Conservation (phyloP, 768 basidiomycete genomes). For the Cytidiella melzeri region DNA sequence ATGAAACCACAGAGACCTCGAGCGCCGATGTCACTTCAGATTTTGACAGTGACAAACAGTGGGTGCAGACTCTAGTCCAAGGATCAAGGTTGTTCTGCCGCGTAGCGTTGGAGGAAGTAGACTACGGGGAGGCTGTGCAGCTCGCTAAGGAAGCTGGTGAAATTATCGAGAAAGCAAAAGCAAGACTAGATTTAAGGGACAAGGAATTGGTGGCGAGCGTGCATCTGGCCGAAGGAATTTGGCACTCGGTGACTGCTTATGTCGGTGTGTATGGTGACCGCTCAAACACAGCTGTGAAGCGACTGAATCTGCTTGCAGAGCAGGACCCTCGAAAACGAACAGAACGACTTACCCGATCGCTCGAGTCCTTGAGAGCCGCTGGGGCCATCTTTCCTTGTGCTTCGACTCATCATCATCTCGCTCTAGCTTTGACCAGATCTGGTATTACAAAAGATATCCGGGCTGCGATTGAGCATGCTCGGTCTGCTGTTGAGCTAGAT, state of each 20-base stretch:
- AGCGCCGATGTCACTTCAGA: constrained; percentile 28
- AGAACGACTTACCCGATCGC: constrained; percentile 49
- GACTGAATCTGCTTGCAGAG: constrained; percentile 37
- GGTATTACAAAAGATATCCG: constrained; percentile 60
- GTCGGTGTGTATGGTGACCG: constrained; percentile 40
- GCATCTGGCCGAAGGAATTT: constrained; percentile 67
- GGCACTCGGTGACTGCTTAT: constrained; percentile 60
- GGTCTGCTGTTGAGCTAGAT: constrained; percentile 66
- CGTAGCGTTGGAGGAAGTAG: constrained; percentile 26
- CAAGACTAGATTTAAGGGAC: constrained; percentile 43
- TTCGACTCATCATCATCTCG: constrained; percentile 71
- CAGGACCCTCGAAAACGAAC: constrained; percentile 59
- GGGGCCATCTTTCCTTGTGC: constrained; percentile 44
- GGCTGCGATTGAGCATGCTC: constrained; percentile 61
- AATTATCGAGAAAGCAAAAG: constrained; percentile 54
- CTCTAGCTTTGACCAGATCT: constrained; percentile 62
- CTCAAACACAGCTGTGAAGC: not conserved
- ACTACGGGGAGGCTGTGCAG: constrained; percentile 30
- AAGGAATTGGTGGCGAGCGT: constrained; percentile 53
- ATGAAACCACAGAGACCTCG: not conserved
- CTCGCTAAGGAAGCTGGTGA: constrained; percentile 58
- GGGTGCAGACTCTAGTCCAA: constrained; percentile 72
- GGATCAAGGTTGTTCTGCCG: constrained; percentile 76
- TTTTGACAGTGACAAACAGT: constrained; percentile 59
- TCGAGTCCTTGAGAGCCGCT: constrained; percentile 43